Conservation (phyloP, 805 yeast species). For the Myxozyma nipponensis region DNA sequence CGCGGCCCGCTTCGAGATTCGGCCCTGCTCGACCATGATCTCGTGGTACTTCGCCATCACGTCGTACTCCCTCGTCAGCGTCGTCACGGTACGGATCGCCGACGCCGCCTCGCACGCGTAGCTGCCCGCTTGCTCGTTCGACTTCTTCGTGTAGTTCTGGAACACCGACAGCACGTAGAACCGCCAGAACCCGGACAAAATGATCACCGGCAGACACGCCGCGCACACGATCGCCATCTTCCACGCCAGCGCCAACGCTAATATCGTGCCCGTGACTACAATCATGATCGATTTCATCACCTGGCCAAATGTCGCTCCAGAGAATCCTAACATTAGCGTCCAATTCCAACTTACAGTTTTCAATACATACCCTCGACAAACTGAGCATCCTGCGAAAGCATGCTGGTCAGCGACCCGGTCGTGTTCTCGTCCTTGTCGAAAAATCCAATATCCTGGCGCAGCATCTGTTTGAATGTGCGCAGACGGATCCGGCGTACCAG, state of each 20-base stretch:
- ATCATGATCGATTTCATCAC: conserved; percentile 39
- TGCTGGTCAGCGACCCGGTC: conserved; percentile 31
- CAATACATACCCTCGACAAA: conserved; percentile 32
- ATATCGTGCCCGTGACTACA: conserved; percentile 29
- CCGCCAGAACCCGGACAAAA: conserved; percentile 43
- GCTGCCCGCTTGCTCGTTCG: conserved; percentile 19
- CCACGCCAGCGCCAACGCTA: conserved; percentile 42
- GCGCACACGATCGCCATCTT: conserved; percentile 42
- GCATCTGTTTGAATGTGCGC: conserved; percentile 25
- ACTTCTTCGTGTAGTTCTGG: conserved; percentile 28
- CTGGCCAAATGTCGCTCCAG: conserved; percentile 34
- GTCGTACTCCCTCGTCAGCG: conserved; percentile 42
- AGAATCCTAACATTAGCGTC: conserved; percentile 11
- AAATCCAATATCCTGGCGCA: conserved; percentile 33
- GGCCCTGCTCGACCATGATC: conserved; percentile 15
- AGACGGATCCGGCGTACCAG: conserved; percentile 31
- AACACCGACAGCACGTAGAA: conserved; percentile 37
- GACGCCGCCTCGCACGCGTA: conserved; percentile 42
- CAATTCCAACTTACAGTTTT: too few relatives aligned
- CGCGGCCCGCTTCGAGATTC: conserved; percentile 6
- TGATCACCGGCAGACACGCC: conserved; percentile 37
- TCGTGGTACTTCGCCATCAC: conserved; percentile 35
- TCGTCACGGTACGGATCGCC: conserved; percentile 39
- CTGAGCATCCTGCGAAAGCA: conserved; percentile 34
- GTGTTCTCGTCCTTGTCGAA: conserved; percentile 33